Percentiles rank a stretch among this genome's conserved stretches.
Conservation (phyloP, 192 early-diverging fungal species). For the Spinellus fusiger region DNA sequence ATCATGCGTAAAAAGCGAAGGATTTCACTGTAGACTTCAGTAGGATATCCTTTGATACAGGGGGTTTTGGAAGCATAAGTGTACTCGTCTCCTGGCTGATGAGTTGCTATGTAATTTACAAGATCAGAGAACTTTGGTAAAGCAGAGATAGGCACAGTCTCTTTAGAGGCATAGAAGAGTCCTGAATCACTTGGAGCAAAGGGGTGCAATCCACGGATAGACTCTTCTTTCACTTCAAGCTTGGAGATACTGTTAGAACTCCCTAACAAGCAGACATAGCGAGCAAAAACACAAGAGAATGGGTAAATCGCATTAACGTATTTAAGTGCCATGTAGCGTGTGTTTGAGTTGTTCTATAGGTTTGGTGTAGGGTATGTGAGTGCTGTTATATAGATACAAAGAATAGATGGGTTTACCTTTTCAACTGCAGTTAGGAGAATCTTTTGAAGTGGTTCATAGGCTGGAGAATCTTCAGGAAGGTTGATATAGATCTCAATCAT, state of each 20-base stretch:
- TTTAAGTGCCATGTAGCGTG: slow-evolving; percentile 53
- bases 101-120: slow-evolving; percentile 18
- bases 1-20: slow-evolving; percentile 59
- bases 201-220: slow-evolving; percentile 39
- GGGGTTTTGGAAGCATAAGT: slow-evolving; percentile 28
- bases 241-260: slow-evolving; percentile 35
- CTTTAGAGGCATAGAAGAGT: background rate
- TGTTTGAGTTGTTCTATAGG: slow-evolving; percentile 39
- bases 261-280: slow-evolving; percentile 59
- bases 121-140: slow-evolving; percentile 28
- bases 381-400: background rate
- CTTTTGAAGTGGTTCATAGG: slow-evolving; percentile 29
- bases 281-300: slow-evolving; percentile 47
- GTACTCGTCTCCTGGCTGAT: slow-evolving; percentile 24
- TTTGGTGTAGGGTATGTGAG: background rate
- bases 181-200: slow-evolving; percentile 15
- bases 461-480: background rate
- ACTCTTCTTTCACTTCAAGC: slow-evolving; percentile 50
- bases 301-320: slow-evolving; percentile 57
- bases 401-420: slow-evolving; percentile 24
- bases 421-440: slow-evolving; percentile 51
- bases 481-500: slow-evolving; percentile 61
- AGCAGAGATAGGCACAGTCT: slow-evolving; percentile 10
- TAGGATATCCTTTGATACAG: slow-evolving; percentile 36
- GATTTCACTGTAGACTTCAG: slow-evolving; percentile 58